These are phyloP conservation scores for Simplicillium aogashimaense DNA, from an alignment of 2,329 filamentous ascomycete species.

Conservation along the genomic window DNA sequence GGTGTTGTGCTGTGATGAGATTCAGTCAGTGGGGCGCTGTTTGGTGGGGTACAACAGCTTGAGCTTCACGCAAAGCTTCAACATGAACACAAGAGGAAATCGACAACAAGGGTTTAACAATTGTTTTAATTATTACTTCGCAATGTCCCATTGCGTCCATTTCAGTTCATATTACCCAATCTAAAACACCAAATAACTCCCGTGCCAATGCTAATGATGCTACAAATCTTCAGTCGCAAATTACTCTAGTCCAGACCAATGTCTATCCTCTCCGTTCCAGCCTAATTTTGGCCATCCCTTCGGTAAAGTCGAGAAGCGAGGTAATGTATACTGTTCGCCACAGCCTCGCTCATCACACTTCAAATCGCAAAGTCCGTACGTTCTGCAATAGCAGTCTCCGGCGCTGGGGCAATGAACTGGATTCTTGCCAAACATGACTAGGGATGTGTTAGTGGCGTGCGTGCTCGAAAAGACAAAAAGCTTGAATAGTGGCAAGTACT, in stretches of 20 bases:
- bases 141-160: too few relatives aligned
- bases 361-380: conserved; percentile 50
- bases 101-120: too few relatives aligned
- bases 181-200: too few relatives aligned
- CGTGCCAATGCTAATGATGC: too few relatives aligned
- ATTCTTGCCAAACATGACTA: conserved; percentile 49
- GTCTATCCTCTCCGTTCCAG: conserved; percentile 29
- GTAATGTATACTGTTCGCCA: conserved; percentile 46
- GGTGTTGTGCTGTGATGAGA: too few relatives aligned
- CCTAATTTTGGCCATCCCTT: conserved; percentile 51
- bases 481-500: conserved; percentile 19
- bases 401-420: conserved; percentile 51
- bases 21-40: conserved; percentile 2
- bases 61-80: too few relatives aligned
- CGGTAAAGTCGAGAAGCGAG: conserved; percentile 46
- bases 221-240: too few relatives aligned
- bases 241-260: conserved; percentile 7
- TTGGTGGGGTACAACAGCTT: too few relatives aligned
- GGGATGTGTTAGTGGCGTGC: neutral
- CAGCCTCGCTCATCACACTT: conserved; percentile 36
- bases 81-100: too few relatives aligned
- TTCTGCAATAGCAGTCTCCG: conserved; percentile 54
- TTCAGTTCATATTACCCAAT: too few relatives aligned
- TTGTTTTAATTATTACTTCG: too few relatives aligned
- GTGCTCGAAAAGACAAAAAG: neutral